phyloP scores from a whole-genome alignment of 2,329 filamentous ascomycete genomes.

The Purpureocillium lavendulum region DNA sequence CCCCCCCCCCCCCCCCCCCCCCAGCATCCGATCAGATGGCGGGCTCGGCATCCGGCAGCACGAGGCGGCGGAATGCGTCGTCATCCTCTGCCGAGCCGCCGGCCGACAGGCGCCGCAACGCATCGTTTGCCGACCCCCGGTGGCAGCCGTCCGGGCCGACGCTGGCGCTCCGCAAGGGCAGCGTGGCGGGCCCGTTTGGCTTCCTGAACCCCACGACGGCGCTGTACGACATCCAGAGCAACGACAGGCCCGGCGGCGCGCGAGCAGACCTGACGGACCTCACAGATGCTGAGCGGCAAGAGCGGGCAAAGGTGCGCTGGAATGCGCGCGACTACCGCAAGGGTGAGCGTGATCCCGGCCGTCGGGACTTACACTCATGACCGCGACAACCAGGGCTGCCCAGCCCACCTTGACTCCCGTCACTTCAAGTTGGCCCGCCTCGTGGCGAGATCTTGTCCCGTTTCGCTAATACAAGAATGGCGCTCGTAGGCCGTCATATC shows the following conservation, averaged over 20 bases:
- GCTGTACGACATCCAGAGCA: slow-evolving; percentile 7
- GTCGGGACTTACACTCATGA: too few species aligned
- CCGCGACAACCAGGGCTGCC: too few species aligned
- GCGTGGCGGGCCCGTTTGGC: slow-evolving; percentile 8
- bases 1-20: too few species aligned
- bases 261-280: slow-evolving; percentile 1
- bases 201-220: slow-evolving; percentile 9
- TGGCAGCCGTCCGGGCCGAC: slow-evolving; percentile 7
- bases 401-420: too few species aligned
- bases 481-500: slow-evolving; percentile 6
- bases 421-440: too few species aligned
- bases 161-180: slow-evolving; percentile 8
- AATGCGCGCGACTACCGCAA: slow-evolving; percentile 9
- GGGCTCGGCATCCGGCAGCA: too few species aligned
- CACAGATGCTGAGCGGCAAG: not conserved
- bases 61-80: too few species aligned
- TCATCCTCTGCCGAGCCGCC: too few species aligned
- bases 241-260: slow-evolving; percentile 1
- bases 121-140: slow-evolving; percentile 6
- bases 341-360: too few species aligned
- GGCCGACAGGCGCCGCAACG: too few species aligned
- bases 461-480: not conserved
- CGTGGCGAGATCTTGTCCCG: too few species aligned
- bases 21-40: too few species aligned
- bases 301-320: slow-evolving; percentile 8